phyloP scores from a whole-genome alignment of 2,329 filamentous ascomycete species.

The Calonectria honghensis region DNA sequence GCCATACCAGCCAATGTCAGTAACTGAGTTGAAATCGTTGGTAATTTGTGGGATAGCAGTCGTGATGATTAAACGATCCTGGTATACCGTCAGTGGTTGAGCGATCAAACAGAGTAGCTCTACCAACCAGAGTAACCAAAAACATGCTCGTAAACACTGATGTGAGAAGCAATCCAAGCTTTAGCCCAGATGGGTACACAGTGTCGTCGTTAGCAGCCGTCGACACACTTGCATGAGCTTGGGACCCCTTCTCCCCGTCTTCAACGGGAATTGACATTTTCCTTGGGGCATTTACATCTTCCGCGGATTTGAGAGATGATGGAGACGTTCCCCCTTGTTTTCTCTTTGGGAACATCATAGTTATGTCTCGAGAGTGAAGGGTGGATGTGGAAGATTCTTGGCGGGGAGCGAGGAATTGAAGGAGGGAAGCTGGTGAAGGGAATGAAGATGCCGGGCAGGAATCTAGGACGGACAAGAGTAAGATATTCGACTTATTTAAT shows the following conservation, averaged over 20 bases:
- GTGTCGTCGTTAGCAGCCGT: not conserved
- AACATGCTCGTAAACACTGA: slow-evolving; percentile 9
- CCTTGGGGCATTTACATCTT: not conserved
- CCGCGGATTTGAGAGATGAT: not conserved
- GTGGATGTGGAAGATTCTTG: not conserved
- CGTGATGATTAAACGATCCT: slow-evolving; percentile 16
- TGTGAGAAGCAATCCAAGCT: not conserved
- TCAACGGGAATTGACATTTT: not conserved
- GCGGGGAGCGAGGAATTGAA: not conserved
- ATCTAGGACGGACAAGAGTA: not conserved
- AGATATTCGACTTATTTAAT: not conserved
- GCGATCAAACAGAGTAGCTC: not conserved
- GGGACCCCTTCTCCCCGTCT: not conserved
- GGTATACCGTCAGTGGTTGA: not conserved
- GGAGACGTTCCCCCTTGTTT: not conserved
- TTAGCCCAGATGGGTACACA: not conserved
- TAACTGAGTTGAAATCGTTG: slow-evolving; percentile 55
- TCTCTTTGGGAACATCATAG: not conserved
- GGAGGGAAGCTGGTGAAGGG: too few relatives aligned
- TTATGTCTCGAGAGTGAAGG: not conserved
- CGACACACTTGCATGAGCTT: not conserved
- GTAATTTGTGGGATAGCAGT: slow-evolving; percentile 55
- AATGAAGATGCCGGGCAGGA: not conserved
- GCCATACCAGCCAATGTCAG: slow-evolving; percentile 59
- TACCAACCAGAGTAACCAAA: not conserved